Conservation (phyloP, 306 rosid species). For the Trifolium dubium region DNA sequence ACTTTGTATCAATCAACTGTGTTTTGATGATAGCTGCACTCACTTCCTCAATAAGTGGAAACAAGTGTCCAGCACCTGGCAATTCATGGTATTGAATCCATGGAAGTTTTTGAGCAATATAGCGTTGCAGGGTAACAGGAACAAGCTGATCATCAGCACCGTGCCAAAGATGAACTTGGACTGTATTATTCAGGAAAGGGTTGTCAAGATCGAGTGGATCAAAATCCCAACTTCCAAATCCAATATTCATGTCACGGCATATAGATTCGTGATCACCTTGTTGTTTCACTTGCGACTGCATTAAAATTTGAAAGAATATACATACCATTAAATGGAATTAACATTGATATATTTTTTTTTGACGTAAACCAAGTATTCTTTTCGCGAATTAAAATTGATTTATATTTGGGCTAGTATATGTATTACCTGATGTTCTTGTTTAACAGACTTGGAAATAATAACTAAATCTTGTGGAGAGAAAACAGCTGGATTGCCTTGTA, state of each 20-base stretch:
- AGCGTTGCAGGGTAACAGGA: conserved; percentile 50
- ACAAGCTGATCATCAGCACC: conserved; percentile 62
- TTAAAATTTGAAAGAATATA: too few relatives aligned
- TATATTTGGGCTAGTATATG: neutral
- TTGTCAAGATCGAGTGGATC: conserved; percentile 58
- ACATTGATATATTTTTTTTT: too few relatives aligned
- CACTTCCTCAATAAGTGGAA: conserved; percentile 37
- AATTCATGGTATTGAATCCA: conserved; percentile 82
- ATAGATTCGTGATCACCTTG: conserved; percentile 65
- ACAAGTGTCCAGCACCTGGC: conserved; percentile 65
- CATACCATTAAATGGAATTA: too few relatives aligned
- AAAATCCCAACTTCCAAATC: conserved; percentile 73
- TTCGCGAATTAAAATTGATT: too few relatives aligned
- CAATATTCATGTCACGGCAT: conserved; percentile 53
- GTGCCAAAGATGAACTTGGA: conserved; percentile 72
- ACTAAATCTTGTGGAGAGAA: conserved; percentile 53
- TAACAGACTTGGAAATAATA: conserved; percentile 6
- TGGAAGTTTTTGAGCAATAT: conserved; percentile 56
- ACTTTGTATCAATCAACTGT: conserved; percentile 41
- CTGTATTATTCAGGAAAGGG: conserved; percentile 54
- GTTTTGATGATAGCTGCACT: conserved; percentile 48
- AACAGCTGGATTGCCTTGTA: conserved; percentile 26
- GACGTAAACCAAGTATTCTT: too few relatives aligned
- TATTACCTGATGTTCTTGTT: conserved; percentile 35
- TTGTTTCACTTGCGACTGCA: conserved; percentile 51